Conservation (phyloP, 495 filamentous ascomycete genomes). For the Symbiotaphrina buchneri region DNA sequence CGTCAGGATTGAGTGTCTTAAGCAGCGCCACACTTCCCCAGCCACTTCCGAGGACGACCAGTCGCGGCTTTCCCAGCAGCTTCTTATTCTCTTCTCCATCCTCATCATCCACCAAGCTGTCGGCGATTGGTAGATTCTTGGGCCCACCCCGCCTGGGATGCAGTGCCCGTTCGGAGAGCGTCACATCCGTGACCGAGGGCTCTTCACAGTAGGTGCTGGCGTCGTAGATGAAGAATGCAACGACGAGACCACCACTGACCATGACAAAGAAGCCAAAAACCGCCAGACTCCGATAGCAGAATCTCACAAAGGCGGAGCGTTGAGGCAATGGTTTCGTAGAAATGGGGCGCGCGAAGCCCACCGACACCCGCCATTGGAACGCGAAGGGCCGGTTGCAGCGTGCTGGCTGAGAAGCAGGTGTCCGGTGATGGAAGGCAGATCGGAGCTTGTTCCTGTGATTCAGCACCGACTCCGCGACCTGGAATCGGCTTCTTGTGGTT, state of each 20-base stretch:
- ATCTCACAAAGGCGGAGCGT: constrained; percentile 11
- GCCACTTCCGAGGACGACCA: constrained; percentile 84
- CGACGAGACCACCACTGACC: constrained; percentile 26
- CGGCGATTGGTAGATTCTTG: constrained; percentile 87
- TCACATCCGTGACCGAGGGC: constrained; percentile 40
- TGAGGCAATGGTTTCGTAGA: background rate
- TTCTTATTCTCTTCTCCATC: constrained; percentile 8
- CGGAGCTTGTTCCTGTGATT: background rate
- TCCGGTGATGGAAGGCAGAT: too few relatives aligned
- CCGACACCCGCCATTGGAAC: background rate
- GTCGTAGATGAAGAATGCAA: constrained; percentile 89
- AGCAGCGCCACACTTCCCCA: constrained; percentile 89
- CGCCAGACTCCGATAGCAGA: constrained; percentile 24
- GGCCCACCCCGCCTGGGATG: constrained; percentile 69
- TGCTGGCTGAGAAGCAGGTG: background rate
- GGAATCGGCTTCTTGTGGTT: too few relatives aligned
- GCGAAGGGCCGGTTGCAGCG: background rate
- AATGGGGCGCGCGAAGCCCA: too few relatives aligned
- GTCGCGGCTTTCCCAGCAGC: constrained; percentile 11
- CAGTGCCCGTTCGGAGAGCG: constrained; percentile 63
- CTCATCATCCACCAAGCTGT: constrained; percentile 69
- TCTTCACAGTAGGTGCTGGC: constrained; percentile 66
- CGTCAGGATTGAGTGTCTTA: constrained; percentile 70
- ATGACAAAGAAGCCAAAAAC: constrained; percentile 36
- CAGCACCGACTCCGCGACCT: too few relatives aligned